These are phyloP conservation scores for Thelonectria discophora DNA, from an alignment of 2,329 filamentous ascomycete species.

Conservation along the genomic window DNA sequence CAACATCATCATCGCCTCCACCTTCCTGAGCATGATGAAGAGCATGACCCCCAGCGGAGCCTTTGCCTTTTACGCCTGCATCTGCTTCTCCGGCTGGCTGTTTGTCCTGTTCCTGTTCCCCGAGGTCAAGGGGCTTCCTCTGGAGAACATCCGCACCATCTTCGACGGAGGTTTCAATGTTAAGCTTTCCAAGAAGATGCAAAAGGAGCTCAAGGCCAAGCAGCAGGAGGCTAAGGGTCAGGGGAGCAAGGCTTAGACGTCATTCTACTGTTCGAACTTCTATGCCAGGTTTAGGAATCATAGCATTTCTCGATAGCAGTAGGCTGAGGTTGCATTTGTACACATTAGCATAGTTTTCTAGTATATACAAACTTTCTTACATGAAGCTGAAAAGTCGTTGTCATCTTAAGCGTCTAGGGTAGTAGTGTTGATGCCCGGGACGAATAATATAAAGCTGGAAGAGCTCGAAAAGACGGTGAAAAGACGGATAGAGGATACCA, in stretches of 20 bases:
- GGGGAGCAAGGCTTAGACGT: slow-evolving; percentile 9
- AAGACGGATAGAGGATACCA: no score
- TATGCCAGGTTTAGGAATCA: no score
- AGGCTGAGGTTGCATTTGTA: no score
- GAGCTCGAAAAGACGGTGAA: no score
- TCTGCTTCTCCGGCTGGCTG: slow-evolving; percentile 53
- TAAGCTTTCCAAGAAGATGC: slow-evolving; percentile 49
- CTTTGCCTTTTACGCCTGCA: slow-evolving; percentile 59
- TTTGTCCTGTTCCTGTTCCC: slow-evolving; percentile 58
- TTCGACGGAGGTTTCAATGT: slow-evolving; percentile 58
- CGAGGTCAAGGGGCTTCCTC: slow-evolving; percentile 60
- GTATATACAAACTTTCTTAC: no score
- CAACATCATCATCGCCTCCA: slow-evolving; percentile 58
- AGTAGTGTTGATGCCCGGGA: no score
- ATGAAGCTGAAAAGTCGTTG: no score
- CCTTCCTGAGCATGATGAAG: slow-evolving; percentile 57
- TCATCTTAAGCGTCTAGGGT: no score
- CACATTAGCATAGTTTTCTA: no score
- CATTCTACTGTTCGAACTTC: no score
- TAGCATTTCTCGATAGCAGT: no score
- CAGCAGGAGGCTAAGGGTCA: slow-evolving; percentile 1
- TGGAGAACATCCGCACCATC: slow-evolving; percentile 60
- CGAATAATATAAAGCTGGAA: no score
- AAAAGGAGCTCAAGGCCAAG: slow-evolving; percentile 37
- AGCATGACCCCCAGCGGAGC: slow-evolving; percentile 56